Base-by-base conservation (phyloP, 1,284 basidiomycete genomes). In the Apiotrichum veenhuisii region DNA sequence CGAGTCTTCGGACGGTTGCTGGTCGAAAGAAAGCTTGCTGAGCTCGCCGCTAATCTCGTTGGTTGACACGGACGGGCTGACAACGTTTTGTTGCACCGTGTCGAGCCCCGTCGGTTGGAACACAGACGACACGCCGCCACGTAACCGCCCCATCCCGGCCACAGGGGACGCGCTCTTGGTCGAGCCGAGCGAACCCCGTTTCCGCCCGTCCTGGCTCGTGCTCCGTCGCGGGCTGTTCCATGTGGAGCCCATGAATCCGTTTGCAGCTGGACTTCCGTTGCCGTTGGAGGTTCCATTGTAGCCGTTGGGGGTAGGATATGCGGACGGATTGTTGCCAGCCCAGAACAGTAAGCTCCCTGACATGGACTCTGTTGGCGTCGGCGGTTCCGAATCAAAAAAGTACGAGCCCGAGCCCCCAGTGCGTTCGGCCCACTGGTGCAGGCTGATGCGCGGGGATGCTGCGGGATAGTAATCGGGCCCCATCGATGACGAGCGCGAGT, bases 371-470 rank as follows among this genome's bases (percentile, higher is more conserved):
- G 41, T 50, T 2, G 60, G 60, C 14, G 60, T 62, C 4, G 57
- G 54, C 9, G 60, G 60, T 30, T 54, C 48, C 26, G 60, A 62
- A 23, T 55, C 56, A 20, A 47, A 51, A 20, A 42, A 51, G 54
- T 61, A 22, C 15, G 55, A 34, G 2, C 56, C 55, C n/a, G n/a
- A n/a, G n/a, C n/a, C n/a, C n/a, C n/a, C n/a, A 0, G 63, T 65
- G 2, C 59, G 54, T 49, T 73, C 71, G 5, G 71, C 71, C 71
- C 71, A 73, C 51, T 70, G 67, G 34, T 60, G 50, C 11, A 73
- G 54, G n/a, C 70, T 61, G 25, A 73, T 59, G 23, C 71, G 51
- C 11, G 71, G 71, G 8, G 67, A 69, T 11, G 69, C 59, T 5
- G 68, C 25, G 34, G 25, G n/a, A 17, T 27, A 36, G 18, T 20